These are phyloP conservation scores for Fomitopsis serialis DNA, from an alignment of 768 basidiomycete species.

Conservation along the genomic window DNA sequence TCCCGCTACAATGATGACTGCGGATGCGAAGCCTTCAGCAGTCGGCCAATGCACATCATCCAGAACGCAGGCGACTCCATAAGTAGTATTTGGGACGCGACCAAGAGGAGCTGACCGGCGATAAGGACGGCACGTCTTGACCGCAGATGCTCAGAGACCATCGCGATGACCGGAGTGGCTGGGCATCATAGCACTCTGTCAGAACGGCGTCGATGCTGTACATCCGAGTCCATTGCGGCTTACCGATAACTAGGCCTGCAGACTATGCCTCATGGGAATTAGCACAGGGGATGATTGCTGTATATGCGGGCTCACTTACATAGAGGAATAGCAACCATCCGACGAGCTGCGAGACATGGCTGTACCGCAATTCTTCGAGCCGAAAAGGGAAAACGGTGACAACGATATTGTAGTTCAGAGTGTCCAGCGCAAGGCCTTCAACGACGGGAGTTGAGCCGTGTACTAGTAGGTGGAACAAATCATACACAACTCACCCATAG, in stretches of 20 bases:
- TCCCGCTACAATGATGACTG: conserved; percentile 25
- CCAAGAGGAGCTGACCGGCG: conserved; percentile 20
- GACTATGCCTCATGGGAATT: background rate
- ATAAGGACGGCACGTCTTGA: conserved; percentile 11
- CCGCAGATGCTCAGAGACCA: background rate
- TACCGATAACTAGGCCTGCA: background rate
- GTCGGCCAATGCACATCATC: conserved; percentile 25
- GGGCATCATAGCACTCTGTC: background rate
- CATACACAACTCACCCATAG: background rate
- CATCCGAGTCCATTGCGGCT: background rate
- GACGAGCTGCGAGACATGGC: background rate
- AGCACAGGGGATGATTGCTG: background rate
- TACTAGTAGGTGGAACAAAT: no score
- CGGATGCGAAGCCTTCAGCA: conserved; percentile 28
- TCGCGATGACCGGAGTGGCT: background rate
- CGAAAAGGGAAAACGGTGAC: conserved; percentile 1
- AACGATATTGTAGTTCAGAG: background rate
- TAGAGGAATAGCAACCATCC: background rate
- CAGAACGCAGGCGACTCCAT: conserved; percentile 28
- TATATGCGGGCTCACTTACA: background rate
- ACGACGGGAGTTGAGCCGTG: no score
- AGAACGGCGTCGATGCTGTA: no score
- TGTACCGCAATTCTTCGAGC: background rate
- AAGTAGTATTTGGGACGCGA: conserved; percentile 25
- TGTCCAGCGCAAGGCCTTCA: background rate